Evolutionary conservation across 768 basidiomycete genomes (phyloP).

Genomic region (Xerocomus brunneocitrinus): DNA sequence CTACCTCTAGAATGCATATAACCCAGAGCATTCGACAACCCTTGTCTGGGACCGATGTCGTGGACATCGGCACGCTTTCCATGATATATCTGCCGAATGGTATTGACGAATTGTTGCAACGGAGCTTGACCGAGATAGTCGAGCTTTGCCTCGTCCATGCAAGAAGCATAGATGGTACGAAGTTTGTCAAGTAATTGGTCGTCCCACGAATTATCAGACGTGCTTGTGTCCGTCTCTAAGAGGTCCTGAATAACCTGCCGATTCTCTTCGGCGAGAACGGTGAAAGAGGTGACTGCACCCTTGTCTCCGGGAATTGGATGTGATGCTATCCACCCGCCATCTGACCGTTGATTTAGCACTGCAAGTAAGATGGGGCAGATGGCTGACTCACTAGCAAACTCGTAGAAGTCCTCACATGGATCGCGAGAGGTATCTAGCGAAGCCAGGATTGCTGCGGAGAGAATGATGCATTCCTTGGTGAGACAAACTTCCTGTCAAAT

Average conservation of each 20-base stretch:
- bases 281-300: slow-evolving; percentile 66
- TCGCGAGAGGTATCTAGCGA: slow-evolving; percentile 78
- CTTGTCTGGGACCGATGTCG: slow-evolving; percentile 37
- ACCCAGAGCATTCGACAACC: slow-evolving; percentile 77
- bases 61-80: slow-evolving; percentile 44
- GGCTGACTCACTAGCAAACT: slow-evolving; percentile 74
- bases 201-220: slow-evolving; percentile 44
- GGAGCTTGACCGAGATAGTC: slow-evolving; percentile 72
- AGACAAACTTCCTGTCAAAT: slow-evolving; percentile 59
- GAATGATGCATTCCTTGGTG: slow-evolving; percentile 71
- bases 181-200: slow-evolving; percentile 58
- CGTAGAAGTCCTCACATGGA: slow-evolving; percentile 95
- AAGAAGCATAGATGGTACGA: slow-evolving; percentile 71
- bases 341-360: slow-evolving; percentile 34
- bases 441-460: slow-evolving; percentile 78
- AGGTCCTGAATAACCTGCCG: slow-evolving; percentile 71
- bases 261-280: slow-evolving; percentile 68
- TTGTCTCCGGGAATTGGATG: slow-evolving; percentile 89
- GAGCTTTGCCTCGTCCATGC: slow-evolving; percentile 73
- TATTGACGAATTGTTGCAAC: slow-evolving; percentile 60
- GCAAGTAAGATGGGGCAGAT: background rate
- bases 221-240: slow-evolving; percentile 45
- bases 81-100: slow-evolving; percentile 55
- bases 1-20: slow-evolving; percentile 84
- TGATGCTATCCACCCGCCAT: slow-evolving; percentile 80